These are phyloP conservation scores for Mucor racemosus DNA, from an alignment of 371 early-diverging fungal species.

Conservation along the genomic window DNA sequence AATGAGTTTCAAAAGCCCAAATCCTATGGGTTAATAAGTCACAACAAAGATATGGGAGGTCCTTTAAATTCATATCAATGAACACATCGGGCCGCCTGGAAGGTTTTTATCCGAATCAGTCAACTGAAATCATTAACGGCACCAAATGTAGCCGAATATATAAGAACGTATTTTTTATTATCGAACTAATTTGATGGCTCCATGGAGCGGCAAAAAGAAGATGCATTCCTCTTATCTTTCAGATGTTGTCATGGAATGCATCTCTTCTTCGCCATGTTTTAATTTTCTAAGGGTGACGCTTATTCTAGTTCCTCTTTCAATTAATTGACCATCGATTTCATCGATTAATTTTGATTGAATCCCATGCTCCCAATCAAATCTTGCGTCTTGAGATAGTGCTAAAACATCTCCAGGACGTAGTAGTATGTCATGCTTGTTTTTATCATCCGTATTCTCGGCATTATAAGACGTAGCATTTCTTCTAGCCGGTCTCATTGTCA, in stretches of 20 bases:
- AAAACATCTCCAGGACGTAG: conserved; percentile 49
- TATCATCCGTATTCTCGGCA: background rate
- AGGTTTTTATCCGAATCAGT: background rate
- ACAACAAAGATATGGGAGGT: background rate
- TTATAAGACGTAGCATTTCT: background rate
- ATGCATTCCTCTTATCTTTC: background rate
- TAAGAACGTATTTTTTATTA: background rate
- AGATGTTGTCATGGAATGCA: background rate
- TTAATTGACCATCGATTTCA: conserved; percentile 29
- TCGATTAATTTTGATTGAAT: conserved; percentile 38
- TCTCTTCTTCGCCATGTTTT: conserved; percentile 7
- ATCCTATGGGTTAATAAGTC: background rate
- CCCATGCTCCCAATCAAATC: conserved; percentile 54
- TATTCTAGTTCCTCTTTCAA: conserved; percentile 43
- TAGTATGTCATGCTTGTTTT: conserved; percentile 16
- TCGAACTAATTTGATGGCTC: background rate
- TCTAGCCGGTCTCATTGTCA: conserved; percentile 42
- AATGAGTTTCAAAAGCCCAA: background rate
- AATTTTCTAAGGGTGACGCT: conserved; percentile 50
- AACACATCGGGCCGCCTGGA: background rate
- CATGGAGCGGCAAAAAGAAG: background rate
- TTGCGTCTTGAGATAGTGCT: conserved; percentile 38
- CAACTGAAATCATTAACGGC: background rate
- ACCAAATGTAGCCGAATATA: background rate
- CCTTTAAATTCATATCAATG: background rate